Base-by-base conservation (phyloP, 2,329 filamentous ascomycete genomes). In the Aspergillus bombycis region DNA sequence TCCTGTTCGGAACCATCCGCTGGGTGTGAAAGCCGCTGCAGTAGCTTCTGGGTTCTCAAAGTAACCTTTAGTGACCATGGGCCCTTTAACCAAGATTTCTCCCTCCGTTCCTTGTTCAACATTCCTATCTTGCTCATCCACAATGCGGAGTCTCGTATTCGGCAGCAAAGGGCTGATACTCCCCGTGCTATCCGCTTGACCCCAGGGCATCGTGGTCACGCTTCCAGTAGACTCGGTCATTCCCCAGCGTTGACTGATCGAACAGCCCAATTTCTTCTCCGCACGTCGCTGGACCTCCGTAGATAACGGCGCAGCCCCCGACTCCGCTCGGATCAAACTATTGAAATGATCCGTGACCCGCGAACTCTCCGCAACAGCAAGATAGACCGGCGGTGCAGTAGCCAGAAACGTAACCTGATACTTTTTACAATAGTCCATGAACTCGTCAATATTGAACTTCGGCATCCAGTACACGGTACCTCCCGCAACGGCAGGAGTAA, bases 401-500 rank as follows among this genome's bases (percentile, higher is more conserved):
- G 87, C 86, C 71, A 89, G 83, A 57, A 73, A 77, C 0, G 85
- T 88, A 65, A 88, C 81, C 12, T 75, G 73, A 69, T 85, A 83
- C 56, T 79, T 78, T 48, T 80, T 79, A 68, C 79, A 81, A 73
- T 87, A 83, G 45, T 78, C 74, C 58, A 89, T 79, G 70, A 90
- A 88, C 43, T 82, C 77, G 2, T 74, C 71, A 63, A 87, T 86
- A 64, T 86, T 82, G 71, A 89, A 90, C 46, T 79, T 80, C 4
- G 81, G 78, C 87, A 90, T 89, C 87, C 87, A 89, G 78, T 86
- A 89, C 3, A 85, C 79, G 0, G 78, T 74, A 3, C 81, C 81
- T 36, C 80, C 83, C 43, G 80, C 73, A 62, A 81, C 83, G 48
- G 81, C 76, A 0, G 80, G 80, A 57, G 79, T 80, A 61, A 83